These are phyloP conservation scores for Pichia nakasei DNA, from an alignment of 805 yeast species.

Conservation along the genomic window DNA sequence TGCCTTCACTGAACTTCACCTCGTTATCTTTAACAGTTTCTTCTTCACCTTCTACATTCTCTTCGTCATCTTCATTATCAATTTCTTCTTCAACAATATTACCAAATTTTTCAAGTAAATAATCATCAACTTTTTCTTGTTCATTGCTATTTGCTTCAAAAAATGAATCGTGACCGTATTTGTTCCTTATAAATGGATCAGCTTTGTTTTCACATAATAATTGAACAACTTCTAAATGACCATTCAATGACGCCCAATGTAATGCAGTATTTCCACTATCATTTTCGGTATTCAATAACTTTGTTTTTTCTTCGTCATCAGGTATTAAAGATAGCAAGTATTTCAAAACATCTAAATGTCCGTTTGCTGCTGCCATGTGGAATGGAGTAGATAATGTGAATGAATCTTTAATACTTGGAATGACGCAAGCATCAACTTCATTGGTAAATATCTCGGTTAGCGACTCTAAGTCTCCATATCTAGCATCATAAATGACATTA, in stretches of 20 bases:
- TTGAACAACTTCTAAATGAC: conserved; percentile 65
- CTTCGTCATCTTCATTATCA: conserved; percentile 32
- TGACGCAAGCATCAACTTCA: conserved; percentile 35
- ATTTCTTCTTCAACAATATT: conserved; percentile 54
- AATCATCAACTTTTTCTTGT: conserved; percentile 68
- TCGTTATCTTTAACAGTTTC: conserved; percentile 13
- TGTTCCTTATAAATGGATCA: conserved; percentile 73
- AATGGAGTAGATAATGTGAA: conserved; percentile 63
- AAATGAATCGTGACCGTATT: conserved; percentile 71
- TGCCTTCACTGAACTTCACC: conserved; percentile 38
- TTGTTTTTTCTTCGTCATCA: conserved; percentile 34
- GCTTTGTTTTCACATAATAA: conserved; percentile 67
- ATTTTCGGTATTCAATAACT: conserved; percentile 46
- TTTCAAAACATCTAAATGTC: conserved; percentile 62
- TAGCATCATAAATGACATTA: conserved; percentile 70
- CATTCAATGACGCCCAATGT: conserved; percentile 94
- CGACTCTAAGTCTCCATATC: conserved; percentile 80
- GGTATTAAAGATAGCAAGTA: conserved; percentile 46
- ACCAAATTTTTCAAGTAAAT: conserved; percentile 56
- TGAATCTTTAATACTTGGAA: conserved; percentile 49
- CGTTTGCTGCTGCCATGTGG: conserved; percentile 96
- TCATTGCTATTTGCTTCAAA: conserved; percentile 82
- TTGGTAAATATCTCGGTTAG: conserved; percentile 59
- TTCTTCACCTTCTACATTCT: conserved; percentile 25
- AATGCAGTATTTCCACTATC: conserved; percentile 87